Evolutionary conservation across 1,284 basidiomycete genomes (phyloP).

Genomic region (Neolentinus lepideus): DNA sequence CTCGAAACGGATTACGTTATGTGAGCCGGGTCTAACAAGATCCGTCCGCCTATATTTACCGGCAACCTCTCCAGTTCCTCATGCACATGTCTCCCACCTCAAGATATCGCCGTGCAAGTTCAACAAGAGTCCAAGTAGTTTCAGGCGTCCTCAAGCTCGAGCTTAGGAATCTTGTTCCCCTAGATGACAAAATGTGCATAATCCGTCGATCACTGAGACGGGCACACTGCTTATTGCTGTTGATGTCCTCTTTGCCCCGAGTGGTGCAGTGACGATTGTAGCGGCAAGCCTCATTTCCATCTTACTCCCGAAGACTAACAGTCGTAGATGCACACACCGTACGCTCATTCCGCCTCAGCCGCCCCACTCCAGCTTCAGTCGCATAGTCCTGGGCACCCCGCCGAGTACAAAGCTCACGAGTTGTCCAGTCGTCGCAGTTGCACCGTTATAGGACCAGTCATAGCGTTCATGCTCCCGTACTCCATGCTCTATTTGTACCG

Average conservation of each 20-base stretch:
- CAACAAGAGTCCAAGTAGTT: not conserved
- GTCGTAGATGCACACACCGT: not conserved
- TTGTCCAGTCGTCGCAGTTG: too few relatives aligned
- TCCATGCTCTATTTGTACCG: too few relatives aligned
- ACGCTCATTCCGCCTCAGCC: not conserved
- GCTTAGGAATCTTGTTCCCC: not conserved
- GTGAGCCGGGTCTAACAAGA: not conserved
- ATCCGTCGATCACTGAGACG: not conserved
- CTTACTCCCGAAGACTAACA: not conserved
- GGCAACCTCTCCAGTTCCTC: not conserved
- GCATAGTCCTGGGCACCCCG: too few relatives aligned
- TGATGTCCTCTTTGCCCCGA: not conserved
- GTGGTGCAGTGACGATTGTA: not conserved
- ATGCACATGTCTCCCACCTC: not conserved
- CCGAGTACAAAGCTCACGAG: too few relatives aligned
- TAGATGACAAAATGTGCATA: too few relatives aligned
- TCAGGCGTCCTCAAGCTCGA: not conserved
- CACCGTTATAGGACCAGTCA: too few relatives aligned
- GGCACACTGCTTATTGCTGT: not conserved
- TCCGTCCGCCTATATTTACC: not conserved
- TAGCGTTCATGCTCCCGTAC: too few relatives aligned
- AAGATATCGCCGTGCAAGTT: too few relatives aligned
- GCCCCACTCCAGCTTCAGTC: not conserved
- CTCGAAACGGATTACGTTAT: not conserved
- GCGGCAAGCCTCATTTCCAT: not conserved